A percentile compares a stretch with the other conserved stretches of the same genome.
These are phyloP conservation scores for Viola pubescens DNA, from an alignment of 441 rosid species.

Conservation along the genomic window DNA sequence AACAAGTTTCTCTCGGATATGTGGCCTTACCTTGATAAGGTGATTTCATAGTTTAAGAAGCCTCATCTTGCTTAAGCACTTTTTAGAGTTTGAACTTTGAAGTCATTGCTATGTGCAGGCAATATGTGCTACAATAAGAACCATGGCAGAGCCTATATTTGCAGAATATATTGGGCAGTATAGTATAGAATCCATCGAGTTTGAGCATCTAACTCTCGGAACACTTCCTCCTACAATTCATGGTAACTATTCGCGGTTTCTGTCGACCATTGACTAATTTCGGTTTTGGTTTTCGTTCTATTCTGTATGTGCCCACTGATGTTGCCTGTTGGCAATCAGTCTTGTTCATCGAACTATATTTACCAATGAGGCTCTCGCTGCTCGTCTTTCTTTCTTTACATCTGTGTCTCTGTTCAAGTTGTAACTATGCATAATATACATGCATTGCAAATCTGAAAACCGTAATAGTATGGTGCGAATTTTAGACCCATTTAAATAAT, in stretches of 20 bases:
- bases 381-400: not conserved
- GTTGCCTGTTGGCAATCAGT: too few relatives aligned
- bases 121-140: conserved; percentile 45
- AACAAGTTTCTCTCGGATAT: conserved; percentile 47
- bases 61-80: conserved; percentile 5
- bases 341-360: too few relatives aligned
- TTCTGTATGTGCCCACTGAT: too few relatives aligned
- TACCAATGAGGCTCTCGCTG: too few relatives aligned
- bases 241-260: conserved; percentile 31
- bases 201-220: conserved; percentile 64
- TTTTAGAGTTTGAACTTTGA: conserved; percentile 7
- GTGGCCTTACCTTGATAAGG: conserved; percentile 73
- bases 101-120: conserved; percentile 40
- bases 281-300: not conserved
- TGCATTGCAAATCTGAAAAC: not conserved
- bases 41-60: conserved; percentile 14
- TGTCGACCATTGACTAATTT: not conserved
- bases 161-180: conserved; percentile 57
- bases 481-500: not conserved
- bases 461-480: not conserved
- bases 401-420: not conserved
- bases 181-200: conserved; percentile 52
- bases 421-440: not conserved
- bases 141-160: conserved; percentile 46
- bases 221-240: conserved; percentile 63